Percentiles rank a stretch among this genome's conserved stretches.
Evolutionary conservation across 495 filamentous ascomycete genomes (phyloP).

Genomic region (Jackrogersella multiformis): DNA sequence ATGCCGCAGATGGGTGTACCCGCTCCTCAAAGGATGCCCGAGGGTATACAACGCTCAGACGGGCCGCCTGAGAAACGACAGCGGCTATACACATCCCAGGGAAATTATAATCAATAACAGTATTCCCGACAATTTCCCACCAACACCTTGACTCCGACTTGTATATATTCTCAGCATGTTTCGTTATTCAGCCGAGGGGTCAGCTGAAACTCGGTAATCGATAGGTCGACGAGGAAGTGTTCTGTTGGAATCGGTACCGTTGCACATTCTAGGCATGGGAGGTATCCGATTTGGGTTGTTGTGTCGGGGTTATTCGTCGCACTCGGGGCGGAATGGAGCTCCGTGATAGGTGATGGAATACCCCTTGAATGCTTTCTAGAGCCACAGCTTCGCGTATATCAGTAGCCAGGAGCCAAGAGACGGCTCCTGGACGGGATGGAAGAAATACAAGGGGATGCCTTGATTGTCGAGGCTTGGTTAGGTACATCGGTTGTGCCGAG

Average conservation of each 20-base stretch:
- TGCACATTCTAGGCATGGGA: slow-evolving; percentile 18
- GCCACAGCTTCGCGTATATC: slow-evolving; percentile 27
- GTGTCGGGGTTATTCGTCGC: slow-evolving; percentile 21
- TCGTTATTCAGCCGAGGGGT: slow-evolving; percentile 14
- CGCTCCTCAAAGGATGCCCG: slow-evolving; percentile 44
- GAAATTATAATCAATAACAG: slow-evolving; percentile 46
- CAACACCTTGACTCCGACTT: slow-evolving; percentile 28
- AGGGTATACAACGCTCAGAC: slow-evolving; percentile 43
- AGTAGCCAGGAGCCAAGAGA: slow-evolving; percentile 16
- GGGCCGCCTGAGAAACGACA: slow-evolving; percentile 50
- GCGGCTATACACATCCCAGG: slow-evolving; percentile 51
- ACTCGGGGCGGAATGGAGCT: slow-evolving; percentile 27
- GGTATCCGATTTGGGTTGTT: slow-evolving; percentile 14
- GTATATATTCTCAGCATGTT: slow-evolving; percentile 44
- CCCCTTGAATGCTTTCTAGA: slow-evolving; percentile 39
- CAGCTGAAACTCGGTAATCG: slow-evolving; percentile 18
- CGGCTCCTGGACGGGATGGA: neutral
- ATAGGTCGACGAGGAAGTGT: slow-evolving; percentile 13
- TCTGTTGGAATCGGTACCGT: slow-evolving; percentile 15
- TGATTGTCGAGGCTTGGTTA: slow-evolving; percentile 22
- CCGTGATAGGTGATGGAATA: slow-evolving; percentile 41
- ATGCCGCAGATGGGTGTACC: slow-evolving; percentile 47
- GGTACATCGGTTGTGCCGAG: slow-evolving; percentile 10
- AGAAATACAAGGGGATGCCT: neutral
- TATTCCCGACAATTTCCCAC: neutral